These are phyloP conservation scores for Drechslerella coelobrocha DNA, from an alignment of 2,329 filamentous ascomycete species.

Conservation along the genomic window DNA sequence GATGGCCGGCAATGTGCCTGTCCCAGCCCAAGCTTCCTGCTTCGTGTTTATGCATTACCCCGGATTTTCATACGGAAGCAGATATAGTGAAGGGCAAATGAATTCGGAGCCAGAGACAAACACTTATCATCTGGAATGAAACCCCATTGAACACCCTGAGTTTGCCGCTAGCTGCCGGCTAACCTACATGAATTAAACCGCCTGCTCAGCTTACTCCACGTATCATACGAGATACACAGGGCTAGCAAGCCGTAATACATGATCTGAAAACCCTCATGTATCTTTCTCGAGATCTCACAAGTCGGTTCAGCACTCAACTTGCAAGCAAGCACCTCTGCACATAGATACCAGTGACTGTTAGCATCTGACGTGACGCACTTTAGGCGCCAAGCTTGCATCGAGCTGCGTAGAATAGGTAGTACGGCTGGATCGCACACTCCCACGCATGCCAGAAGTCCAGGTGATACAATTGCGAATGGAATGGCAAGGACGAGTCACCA, in stretches of 20 bases:
- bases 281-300: too few relatives aligned
- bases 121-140: slow-evolving; percentile 29
- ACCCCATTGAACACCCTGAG: too few relatives aligned
- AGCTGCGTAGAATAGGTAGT: too few relatives aligned
- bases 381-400: too few relatives aligned
- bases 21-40: slow-evolving; percentile 47
- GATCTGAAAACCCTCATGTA: too few relatives aligned
- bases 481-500: slow-evolving; percentile 15
- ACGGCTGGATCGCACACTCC: neutral
- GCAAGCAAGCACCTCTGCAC: too few relatives aligned
- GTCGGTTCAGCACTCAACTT: too few relatives aligned
- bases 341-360: too few relatives aligned
- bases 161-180: neutral
- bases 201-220: too few relatives aligned
- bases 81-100: slow-evolving; percentile 10
- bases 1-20: slow-evolving; percentile 44
- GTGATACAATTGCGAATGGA: slow-evolving; percentile 21
- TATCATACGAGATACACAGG: too few relatives aligned
- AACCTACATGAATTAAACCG: neutral
- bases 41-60: slow-evolving; percentile 47
- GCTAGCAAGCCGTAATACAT: too few relatives aligned
- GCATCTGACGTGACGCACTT: too few relatives aligned
- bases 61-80: slow-evolving; percentile 44
- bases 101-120: slow-evolving; percentile 17
- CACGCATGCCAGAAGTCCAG: neutral